These are phyloP conservation scores for Trichothecium roseum DNA, from an alignment of 2,329 filamentous ascomycete species.

Conservation along the genomic window DNA sequence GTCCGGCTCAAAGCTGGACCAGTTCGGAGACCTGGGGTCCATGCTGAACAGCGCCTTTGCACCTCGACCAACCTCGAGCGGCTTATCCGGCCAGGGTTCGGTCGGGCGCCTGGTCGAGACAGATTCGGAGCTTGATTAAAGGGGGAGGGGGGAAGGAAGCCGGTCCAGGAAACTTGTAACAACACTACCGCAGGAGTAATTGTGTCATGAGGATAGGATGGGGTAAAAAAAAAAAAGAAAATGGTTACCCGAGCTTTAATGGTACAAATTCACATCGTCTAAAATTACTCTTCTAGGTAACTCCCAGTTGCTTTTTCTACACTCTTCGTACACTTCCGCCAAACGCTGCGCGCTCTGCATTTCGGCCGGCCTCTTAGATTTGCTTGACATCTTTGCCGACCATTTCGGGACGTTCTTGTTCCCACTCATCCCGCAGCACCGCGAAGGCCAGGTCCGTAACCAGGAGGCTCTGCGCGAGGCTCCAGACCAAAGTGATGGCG, in stretches of 20 bases:
- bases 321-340: constrained; percentile 5
- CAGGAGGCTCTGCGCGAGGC: constrained; percentile 74
- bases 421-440: constrained; percentile 84
- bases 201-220: background rate
- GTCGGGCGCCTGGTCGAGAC: constrained; percentile 20
- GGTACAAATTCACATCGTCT: constrained; percentile 1
- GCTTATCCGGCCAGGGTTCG: constrained; percentile 7
- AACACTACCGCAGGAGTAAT: background rate
- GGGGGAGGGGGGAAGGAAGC: no score
- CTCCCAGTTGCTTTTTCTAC: background rate
- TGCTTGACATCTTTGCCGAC: constrained; percentile 79
- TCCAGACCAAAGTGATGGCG: constrained; percentile 98
- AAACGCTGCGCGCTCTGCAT: no score
- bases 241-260: background rate
- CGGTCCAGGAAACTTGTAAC: background rate
- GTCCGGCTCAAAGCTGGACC: constrained; percentile 21
- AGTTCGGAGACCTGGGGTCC: constrained; percentile 36
- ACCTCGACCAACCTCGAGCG: constrained; percentile 9
- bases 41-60: constrained; percentile 28
- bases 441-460: constrained; percentile 85
- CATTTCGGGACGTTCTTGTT: constrained; percentile 83
- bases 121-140: constrained; percentile 24
- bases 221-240: background rate
- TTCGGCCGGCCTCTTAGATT: no score
- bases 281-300: constrained; percentile 3